Evolutionary conservation across 208 protist species (phyloP).

Genomic region (Naegleria gruberi): DNA sequence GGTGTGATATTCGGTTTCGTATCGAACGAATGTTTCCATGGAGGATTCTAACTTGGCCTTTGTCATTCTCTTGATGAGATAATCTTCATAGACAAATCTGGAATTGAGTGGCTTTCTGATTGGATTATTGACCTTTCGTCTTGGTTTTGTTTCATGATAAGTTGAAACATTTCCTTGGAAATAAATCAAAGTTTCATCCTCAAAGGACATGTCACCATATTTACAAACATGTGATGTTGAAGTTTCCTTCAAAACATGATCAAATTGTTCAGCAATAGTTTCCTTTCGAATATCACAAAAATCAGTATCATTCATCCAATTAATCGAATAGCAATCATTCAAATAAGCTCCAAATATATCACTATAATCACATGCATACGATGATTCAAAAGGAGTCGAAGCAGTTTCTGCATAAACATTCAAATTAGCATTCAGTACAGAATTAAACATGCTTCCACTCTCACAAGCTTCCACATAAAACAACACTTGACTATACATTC

Average conservation of each 20-base stretch:
- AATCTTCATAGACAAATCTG: not conserved
- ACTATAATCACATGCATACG: conserved; percentile 13
- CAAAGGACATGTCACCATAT: not conserved
- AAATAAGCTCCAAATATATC: not conserved
- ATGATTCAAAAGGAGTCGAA: conserved; percentile 32
- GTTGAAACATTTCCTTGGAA: not conserved
- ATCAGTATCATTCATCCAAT: not conserved
- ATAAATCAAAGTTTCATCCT: not conserved
- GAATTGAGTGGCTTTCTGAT: not conserved
- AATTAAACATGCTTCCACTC: conserved; percentile 44
- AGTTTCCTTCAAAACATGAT: not conserved
- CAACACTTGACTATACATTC: conserved; percentile 32
- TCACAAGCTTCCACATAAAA: conserved; percentile 52
- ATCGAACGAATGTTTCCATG: no score
- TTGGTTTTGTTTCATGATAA: not conserved
- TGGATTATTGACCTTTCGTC: no score
- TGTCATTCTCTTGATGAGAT: not conserved
- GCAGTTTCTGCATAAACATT: conserved; percentile 34
- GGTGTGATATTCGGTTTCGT: not conserved
- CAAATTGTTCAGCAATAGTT: not conserved
- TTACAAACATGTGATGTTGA: not conserved
- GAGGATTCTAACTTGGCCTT: not conserved
- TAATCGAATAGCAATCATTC: conserved; percentile 23
- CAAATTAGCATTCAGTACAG: conserved; percentile 5
- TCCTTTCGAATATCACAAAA: not conserved